Evolutionary conservation across 2,329 filamentous ascomycete genomes (phyloP).

Genomic region (Aspergillus sp.): DNA sequence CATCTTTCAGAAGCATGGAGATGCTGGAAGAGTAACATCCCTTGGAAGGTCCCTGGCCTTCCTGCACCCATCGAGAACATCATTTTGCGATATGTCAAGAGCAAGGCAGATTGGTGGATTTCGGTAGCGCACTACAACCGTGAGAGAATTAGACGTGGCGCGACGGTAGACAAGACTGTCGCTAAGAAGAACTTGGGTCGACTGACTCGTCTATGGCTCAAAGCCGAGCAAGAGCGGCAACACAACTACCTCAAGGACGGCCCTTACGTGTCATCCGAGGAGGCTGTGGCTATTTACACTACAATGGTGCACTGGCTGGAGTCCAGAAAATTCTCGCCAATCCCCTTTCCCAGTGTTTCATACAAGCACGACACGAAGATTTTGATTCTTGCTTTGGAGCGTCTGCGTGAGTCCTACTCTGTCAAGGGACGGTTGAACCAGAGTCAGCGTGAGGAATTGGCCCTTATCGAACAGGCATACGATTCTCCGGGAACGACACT

Average conservation of each 20-base stretch:
- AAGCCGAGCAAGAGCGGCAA: slow-evolving; percentile 96
- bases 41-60: slow-evolving; percentile 96
- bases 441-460: slow-evolving; percentile 93
- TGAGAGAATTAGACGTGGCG: slow-evolving; percentile 92
- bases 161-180: slow-evolving; percentile 97
- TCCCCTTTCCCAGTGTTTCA: slow-evolving; percentile 96
- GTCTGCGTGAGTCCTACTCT: slow-evolving; percentile 91
- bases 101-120: slow-evolving; percentile 99
- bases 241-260: slow-evolving; percentile 99
- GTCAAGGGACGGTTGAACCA: slow-evolving; percentile 97
- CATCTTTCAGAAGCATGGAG: slow-evolving; percentile 98
- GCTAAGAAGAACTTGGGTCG: slow-evolving; percentile 98
- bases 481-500: slow-evolving; percentile 95
- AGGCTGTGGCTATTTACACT: slow-evolving; percentile 97
- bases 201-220: slow-evolving; percentile 92
- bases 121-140: slow-evolving; percentile 98
- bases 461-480: slow-evolving; percentile 96
- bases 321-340: slow-evolving; percentile 96
- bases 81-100: slow-evolving; percentile 97
- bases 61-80: slow-evolving; percentile 98
- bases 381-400: slow-evolving; percentile 88
- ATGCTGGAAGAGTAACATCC: slow-evolving; percentile 99
- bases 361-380: slow-evolving; percentile 99
- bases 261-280: slow-evolving; percentile 96
- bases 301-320: slow-evolving; percentile 99